phyloP scores from a whole-genome alignment of 1,284 basidiomycete genomes.

The Tilletia walkeri region DNA sequence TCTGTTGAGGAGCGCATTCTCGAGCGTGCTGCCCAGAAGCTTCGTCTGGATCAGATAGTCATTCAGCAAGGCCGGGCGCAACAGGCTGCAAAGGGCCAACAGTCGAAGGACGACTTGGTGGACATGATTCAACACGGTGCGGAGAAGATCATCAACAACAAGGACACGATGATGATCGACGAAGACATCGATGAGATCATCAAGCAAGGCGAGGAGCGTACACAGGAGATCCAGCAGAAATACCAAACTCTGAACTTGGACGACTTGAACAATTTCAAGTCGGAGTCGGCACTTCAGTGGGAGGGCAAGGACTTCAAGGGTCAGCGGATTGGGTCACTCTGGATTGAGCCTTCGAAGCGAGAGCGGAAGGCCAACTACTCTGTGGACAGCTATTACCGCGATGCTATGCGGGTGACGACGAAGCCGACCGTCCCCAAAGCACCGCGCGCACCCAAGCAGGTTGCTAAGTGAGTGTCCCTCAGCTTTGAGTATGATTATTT shows the following conservation, averaged over 20 bases:
- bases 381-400: slow-evolving; percentile 74
- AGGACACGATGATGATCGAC: slow-evolving; percentile 67
- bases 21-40: slow-evolving; percentile 92
- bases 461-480: slow-evolving; percentile 66
- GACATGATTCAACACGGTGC: slow-evolving; percentile 99
- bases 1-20: slow-evolving; percentile 97
- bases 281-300: slow-evolving; percentile 77
- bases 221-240: slow-evolving; percentile 81
- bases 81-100: slow-evolving; percentile 66
- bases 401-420: slow-evolving; percentile 73
- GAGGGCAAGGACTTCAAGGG: slow-evolving; percentile 86
- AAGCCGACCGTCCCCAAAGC: slow-evolving; percentile 75
- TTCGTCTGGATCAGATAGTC: slow-evolving; percentile 91
- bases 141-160: slow-evolving; percentile 87
- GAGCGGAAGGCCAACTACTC: slow-evolving; percentile 95
- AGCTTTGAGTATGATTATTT: not conserved
- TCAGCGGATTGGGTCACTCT: slow-evolving; percentile 63
- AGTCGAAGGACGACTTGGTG: slow-evolving; percentile 91
- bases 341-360: slow-evolving; percentile 89
- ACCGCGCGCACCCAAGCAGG: slow-evolving; percentile 84
- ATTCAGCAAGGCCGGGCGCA: slow-evolving; percentile 87
- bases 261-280: slow-evolving; percentile 94
- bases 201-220: slow-evolving; percentile 73
- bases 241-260: slow-evolving; percentile 91
- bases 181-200: slow-evolving; percentile 96